Evolutionary conservation across 2,329 filamentous ascomycete species (phyloP), one percentile per base, ranked within the genome.

Genomic region (Ambrosiella xylebori): DNA sequence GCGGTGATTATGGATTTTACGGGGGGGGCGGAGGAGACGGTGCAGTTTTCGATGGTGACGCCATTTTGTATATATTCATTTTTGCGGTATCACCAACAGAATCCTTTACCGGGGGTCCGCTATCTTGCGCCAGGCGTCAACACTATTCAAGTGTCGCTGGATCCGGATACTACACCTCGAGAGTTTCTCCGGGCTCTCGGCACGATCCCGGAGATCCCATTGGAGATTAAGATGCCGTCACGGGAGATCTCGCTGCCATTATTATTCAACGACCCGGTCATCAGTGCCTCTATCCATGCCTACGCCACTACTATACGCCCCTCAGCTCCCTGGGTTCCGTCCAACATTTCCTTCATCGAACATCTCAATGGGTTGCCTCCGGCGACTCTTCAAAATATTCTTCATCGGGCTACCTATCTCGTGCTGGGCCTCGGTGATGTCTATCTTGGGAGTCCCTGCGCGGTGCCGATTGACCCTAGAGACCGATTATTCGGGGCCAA

Each of bases 221-320:
- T 58, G 11, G 63, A 60, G 0, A 63, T 39, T 0, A 60, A 56
- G 1, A 60, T 72, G 0, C 60, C 65, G 0, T 68, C 67, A 0
- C 67, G 70, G 2, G 63, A 61, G 0, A 62, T 73, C 3, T 62
- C 63, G 11, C 65, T 73, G 1, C 71, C 71, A 0, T 64, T 73
- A 38, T 68, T 68, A 7, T 70, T 73, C 57, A 64, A 73, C 45
- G 70, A 73, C 58, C 63, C 62, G 13, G 65, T 68, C n/a, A 68
- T 66, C 58, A 64, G 72, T 17, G 73, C 77, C 39, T 80, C 80
- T 0, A 74, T 81, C 0, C 69, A 77, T 51, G 73, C 81, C 2
- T 85, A 85, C 66, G 76, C 76, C 64, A 76, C 77, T 27, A 83
- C 79, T 0, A 79, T 82, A 61, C 73, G 81, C 6, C 73, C 76